Conservation (phyloP, 169 alveolate genomes). For the Cyclospora cayetanensis region DNA sequence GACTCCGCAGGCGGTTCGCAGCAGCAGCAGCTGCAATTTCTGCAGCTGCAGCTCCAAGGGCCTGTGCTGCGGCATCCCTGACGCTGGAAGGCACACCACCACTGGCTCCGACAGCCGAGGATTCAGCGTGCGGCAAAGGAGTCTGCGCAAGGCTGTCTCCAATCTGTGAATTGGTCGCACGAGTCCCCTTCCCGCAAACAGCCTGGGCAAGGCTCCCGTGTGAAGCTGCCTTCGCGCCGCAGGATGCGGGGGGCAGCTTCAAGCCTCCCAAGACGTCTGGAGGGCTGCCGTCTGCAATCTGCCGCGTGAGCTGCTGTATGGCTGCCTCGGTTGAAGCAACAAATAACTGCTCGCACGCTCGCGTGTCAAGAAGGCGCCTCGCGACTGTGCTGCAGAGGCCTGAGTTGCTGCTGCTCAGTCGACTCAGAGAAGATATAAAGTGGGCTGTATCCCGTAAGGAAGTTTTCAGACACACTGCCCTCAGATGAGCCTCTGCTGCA, state of each 20-base stretch:
- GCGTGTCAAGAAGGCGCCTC: background rate
- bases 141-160: too few relatives aligned
- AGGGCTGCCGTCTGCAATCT: background rate
- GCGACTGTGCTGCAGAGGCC: background rate
- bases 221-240: too few relatives aligned
- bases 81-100: too few relatives aligned
- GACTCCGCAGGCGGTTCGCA: background rate
- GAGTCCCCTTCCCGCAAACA: too few relatives aligned
- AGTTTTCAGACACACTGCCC: background rate
- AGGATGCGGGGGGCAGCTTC: too few relatives aligned
- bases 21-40: background rate
- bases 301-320: background rate
- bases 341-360: background rate
- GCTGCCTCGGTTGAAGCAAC: background rate
- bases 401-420: background rate
- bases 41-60: background rate
- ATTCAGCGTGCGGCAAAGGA: too few relatives aligned
- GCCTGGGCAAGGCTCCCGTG: too few relatives aligned
- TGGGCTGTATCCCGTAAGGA: background rate
- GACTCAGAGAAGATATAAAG: background rate
- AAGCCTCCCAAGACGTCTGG: too few relatives aligned
- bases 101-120: too few relatives aligned
- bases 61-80: background rate
- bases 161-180: too few relatives aligned
- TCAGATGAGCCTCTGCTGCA: background rate